Evolutionary conservation across 768 basidiomycete species (phyloP), one percentile per base, ranked within the genome.

Genomic region (Steccherinum ochraceum): DNA sequence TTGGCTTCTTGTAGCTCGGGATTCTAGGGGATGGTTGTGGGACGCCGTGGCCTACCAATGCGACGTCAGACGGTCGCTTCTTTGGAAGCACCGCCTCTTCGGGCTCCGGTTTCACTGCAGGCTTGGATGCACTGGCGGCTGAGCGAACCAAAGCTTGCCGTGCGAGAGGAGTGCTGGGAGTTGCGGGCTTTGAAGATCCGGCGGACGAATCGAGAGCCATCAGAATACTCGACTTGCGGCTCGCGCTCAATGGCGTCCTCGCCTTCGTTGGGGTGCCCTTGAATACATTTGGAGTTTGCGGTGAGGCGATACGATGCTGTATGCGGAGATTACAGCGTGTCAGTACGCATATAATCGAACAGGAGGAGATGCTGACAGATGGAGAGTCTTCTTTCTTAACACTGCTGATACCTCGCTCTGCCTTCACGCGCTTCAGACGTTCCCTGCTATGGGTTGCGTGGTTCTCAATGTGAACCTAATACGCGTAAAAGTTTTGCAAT

Each of bases 51-150:
- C 20, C 24, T 30, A 25, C 3, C 24, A 48, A 23, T n/a, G 35
- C 63, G 13, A 53, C 49, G 45, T 68, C 67, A 2, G 65, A 69
- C 21, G 53, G 54, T 41, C 73, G 74, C 59, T 76, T 77, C 35
- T 58, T 65, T 20, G 70, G 66, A 41, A 72, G 49, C 20, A 58
- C 55, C 23, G 61, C n/a, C 23, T 69, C 67, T 1, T 52, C 16
- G 4, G 54, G 54, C 40, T 55, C 54, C 10, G 51, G 12, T 25
- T 55, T 55, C 26, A 66, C 56, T 11, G 42, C 26, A 35, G 10
- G 7, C n/a, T 13, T 23, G 39, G 35, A 26, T 11, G 24, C 46
- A 26, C 46, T 52, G 24, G 47, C 30, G 13, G 39, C 13, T 30
- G 25, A 24, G 41, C 20, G 21, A 42, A 39, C 50, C 35, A 40